Percentiles rank a stretch among this genome's conserved stretches.
Conservation (phyloP, 1,284 basidiomycete species). For the Naganishia sp. region DNA sequence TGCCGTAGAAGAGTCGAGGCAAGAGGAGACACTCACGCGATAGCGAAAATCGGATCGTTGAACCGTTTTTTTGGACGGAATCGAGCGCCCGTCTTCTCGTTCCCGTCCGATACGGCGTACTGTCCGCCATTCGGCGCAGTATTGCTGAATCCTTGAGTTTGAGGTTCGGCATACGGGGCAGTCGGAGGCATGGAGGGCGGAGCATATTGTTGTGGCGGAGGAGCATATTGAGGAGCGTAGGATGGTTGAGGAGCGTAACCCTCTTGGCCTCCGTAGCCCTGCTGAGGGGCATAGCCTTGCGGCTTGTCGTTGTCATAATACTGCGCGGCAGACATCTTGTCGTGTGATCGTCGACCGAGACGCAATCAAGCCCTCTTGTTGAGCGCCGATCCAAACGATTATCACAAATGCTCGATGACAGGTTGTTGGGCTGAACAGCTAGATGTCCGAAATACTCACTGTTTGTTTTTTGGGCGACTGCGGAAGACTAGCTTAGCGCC, state of each 20-base stretch:
- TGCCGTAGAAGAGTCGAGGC: not conserved
- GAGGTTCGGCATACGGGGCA: constrained; percentile 31
- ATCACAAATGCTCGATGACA: not conserved
- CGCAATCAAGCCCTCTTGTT: not conserved
- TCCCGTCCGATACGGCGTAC: constrained; percentile 19
- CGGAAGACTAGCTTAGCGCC: not conserved
- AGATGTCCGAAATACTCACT: not conserved
- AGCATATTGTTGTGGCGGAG: constrained; percentile 32
- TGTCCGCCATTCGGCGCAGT: not conserved
- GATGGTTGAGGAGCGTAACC: constrained; percentile 31
- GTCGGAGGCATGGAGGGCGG: constrained; percentile 32
- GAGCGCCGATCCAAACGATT: not conserved
- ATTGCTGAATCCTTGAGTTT: not conserved
- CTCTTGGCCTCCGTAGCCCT: constrained; percentile 27
- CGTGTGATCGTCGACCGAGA: not conserved
- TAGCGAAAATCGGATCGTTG: constrained; percentile 70
- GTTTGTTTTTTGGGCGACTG: not conserved
- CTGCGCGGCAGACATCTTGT: constrained; percentile 41
- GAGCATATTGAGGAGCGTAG: constrained; percentile 19
- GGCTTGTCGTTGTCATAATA: constrained; percentile 36
- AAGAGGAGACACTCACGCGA: constrained; percentile 50
- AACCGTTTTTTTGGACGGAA: constrained; percentile 69
- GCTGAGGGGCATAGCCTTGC: constrained; percentile 18
- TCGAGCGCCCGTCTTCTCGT: constrained; percentile 58
- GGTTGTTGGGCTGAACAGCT: not conserved